These are phyloP conservation scores for Penicillium silybi DNA, from an alignment of 495 filamentous ascomycete species.

Conservation along the genomic window DNA sequence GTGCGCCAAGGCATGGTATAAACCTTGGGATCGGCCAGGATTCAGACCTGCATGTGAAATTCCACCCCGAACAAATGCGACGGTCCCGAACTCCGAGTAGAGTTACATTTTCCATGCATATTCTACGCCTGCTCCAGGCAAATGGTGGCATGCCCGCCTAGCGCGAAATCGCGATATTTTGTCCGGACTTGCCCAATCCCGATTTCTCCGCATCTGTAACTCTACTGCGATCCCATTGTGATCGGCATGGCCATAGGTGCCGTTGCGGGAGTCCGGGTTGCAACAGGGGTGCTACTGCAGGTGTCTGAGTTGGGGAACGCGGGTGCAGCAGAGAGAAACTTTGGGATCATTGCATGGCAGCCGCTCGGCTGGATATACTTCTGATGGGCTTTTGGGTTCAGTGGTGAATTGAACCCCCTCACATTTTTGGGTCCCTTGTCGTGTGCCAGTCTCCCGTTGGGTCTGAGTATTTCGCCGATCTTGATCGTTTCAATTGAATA, in stretches of 20 bases:
- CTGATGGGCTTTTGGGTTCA: background rate
- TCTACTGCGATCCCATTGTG: background rate
- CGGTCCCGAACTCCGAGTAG: too few species aligned
- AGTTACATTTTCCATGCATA: conserved; percentile 43
- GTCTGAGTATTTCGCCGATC: background rate
- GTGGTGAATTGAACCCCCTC: background rate
- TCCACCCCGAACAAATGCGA: background rate
- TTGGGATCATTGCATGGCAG: conserved; percentile 14
- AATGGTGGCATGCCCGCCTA: background rate
- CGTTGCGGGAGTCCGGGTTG: background rate
- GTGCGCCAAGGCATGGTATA: too few species aligned
- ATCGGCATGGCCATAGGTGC: background rate
- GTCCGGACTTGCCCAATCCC: background rate
- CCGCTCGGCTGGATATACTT: conserved; percentile 6
- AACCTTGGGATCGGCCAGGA: background rate
- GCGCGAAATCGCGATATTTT: background rate
- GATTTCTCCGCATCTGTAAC: background rate
- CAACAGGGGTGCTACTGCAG: conserved; percentile 9
- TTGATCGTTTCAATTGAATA: background rate
- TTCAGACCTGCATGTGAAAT: conserved; percentile 3
- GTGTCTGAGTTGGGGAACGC: background rate
- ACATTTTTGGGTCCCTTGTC: background rate
- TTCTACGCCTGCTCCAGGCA: conserved; percentile 39
- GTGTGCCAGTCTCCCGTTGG: background rate
- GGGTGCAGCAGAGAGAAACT: conserved; percentile 6